phyloP scores from a whole-genome alignment of 768 basidiomycete genomes.

The Pisolithus orientalis region DNA sequence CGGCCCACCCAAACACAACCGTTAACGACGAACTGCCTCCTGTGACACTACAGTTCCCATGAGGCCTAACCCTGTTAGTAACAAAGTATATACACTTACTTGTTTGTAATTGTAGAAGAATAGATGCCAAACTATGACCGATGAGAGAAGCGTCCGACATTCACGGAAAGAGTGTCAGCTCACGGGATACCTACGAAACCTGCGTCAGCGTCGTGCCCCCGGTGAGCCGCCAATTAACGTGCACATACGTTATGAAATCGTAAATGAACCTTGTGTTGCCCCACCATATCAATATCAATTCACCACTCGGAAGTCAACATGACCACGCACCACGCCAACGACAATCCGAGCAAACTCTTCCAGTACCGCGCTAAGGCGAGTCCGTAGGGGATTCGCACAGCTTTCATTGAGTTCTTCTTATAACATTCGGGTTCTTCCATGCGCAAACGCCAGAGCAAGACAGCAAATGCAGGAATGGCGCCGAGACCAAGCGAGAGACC shows the following conservation, averaged over 20 bases:
- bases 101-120: conserved; percentile 67
- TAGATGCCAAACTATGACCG: conserved; percentile 66
- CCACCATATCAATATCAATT: background rate
- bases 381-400: conserved; percentile 64
- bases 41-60: conserved; percentile 42
- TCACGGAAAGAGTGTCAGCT: conserved; percentile 19
- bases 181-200: conserved; percentile 51
- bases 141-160: background rate
- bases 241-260: conserved; percentile 68
- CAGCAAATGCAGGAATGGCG: conserved; percentile 67
- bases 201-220: background rate
- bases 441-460: conserved; percentile 82
- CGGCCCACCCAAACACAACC: conserved; percentile 77
- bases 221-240: background rate
- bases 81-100: conserved; percentile 29
- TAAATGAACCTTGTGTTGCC: conserved; percentile 55
- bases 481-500: conserved; percentile 82
- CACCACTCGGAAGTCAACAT: background rate
- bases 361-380: conserved; percentile 81
- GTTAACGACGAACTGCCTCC: conserved; percentile 44
- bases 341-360: conserved; percentile 64
- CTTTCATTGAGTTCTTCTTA: conserved; percentile 75
- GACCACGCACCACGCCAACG: conserved; percentile 56
- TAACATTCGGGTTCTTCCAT: conserved; percentile 78
- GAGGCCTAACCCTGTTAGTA: background rate